Evolutionary conservation across 306 rosid species (phyloP).

Genomic region (Nissolia schottii): DNA sequence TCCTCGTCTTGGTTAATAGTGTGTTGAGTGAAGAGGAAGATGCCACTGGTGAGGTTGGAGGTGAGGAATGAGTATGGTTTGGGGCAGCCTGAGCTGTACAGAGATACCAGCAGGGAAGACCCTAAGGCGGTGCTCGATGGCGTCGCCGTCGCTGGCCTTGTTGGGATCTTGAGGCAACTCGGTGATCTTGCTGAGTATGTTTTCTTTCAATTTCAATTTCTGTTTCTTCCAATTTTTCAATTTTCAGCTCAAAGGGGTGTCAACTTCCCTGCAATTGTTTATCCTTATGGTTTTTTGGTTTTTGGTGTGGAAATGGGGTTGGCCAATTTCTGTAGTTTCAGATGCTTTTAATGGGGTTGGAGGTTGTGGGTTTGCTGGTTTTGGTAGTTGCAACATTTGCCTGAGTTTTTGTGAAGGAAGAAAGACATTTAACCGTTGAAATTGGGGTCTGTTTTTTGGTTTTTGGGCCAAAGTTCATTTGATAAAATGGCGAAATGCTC

Average conservation of each 20-base stretch:
- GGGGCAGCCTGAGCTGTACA: constrained; percentile 71
- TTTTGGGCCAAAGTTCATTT: constrained; percentile 24
- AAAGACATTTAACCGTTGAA: constrained; percentile 8
- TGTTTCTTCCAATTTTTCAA: not conserved
- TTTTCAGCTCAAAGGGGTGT: constrained; percentile 3
- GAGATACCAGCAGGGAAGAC: constrained; percentile 60
- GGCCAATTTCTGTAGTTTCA: constrained; percentile 9
- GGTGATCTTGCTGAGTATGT: constrained; percentile 99
- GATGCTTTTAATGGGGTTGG: constrained; percentile 17
- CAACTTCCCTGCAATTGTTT: not conserved
- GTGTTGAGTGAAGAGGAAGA: constrained; percentile 24
- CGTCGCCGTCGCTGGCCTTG: constrained; percentile 89
- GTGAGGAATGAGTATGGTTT: constrained; percentile 70
- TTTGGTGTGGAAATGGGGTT: constrained; percentile 24
- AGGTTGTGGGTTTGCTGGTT: constrained; percentile 12
- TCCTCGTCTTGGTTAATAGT: not conserved
- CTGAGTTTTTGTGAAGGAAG: not conserved
- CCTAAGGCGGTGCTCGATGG: constrained; percentile 91
- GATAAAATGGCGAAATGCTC: constrained; percentile 2
- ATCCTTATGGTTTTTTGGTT: not conserved
- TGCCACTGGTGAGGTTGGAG: constrained; percentile 82
- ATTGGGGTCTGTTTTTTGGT: not conserved
- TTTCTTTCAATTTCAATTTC: constrained; percentile 10
- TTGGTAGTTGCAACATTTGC: constrained; percentile 1
- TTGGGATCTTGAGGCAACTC: constrained; percentile 95